Base-by-base conservation (phyloP, 768 basidiomycete species). In the Hygrocybe punicea region DNA sequence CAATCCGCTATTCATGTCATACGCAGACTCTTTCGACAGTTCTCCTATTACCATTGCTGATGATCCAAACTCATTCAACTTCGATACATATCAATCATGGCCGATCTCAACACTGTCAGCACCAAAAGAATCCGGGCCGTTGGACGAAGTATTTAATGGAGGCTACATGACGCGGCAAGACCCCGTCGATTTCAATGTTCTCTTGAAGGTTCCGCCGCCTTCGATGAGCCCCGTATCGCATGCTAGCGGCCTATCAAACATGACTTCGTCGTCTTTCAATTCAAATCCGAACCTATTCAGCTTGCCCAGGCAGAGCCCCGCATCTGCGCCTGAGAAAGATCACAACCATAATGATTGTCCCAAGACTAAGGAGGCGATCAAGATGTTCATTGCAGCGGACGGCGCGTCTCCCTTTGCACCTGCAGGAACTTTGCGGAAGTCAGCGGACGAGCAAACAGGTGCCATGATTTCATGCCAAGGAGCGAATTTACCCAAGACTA, bases 1-100 rank as follows among this genome's bases (percentile, higher is more conserved):
- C 72, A 92, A 92, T 60, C 90, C 91, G 1, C 79, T 85, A 72
- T 92, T 87, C 76, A 90, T 89, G 77, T 89, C 90, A n/a, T 87
- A 87, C 67, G 81, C 85, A 14, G 80, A 83, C 17, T 70, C 74
- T 6, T 84, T 81, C 60, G 85, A 86, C 58, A 63, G 73, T 35
- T 68, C 72, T 14, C 64, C 73, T 23, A 63, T 49, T 4, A 58
- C 61, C 47, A 58, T 50, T 48, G 63, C 29, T 52, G 64, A 57
- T 58, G 58, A 67, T 50, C 63, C 71, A 44, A 75, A 68, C 55
- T 60, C 72, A 14, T 83, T 82, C 64, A 73, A 73, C 56, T 78
- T 81, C 54, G 73, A 81, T 57, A 76, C 74, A 34, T 57, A 83
- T 19, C 70, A 63, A 58, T 67, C 74, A 34, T 56, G 83, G 19